A percentile compares a stretch with the other conserved stretches of the same genome.
These are phyloP conservation scores for Passalora sequoiae DNA, from an alignment of 2,329 filamentous ascomycete genomes.

Conservation along the genomic window DNA sequence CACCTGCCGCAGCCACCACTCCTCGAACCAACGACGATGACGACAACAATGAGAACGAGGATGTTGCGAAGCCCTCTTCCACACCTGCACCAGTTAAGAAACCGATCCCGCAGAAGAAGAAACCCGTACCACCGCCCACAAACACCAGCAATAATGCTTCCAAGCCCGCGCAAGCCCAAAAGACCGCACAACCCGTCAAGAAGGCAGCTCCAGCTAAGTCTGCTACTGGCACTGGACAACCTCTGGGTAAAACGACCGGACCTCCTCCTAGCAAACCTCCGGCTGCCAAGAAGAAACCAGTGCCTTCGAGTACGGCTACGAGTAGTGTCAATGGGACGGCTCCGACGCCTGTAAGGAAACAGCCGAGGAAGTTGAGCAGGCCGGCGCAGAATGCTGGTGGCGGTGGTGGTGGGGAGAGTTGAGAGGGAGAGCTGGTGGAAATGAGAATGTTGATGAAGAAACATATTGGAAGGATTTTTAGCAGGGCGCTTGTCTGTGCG, in stretches of 20 bases:
- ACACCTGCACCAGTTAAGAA: neutral
- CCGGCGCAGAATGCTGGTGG: neutral
- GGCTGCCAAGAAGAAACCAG: conserved; percentile 8
- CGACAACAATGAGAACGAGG: neutral
- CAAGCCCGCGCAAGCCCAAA: neutral
- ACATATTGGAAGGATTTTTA: too few species aligned
- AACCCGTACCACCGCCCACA: conserved; percentile 35
- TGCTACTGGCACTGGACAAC: too few species aligned
- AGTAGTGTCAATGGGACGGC: neutral
- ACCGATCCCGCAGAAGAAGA: conserved; percentile 6
- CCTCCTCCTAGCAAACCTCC: conserved; percentile 5
- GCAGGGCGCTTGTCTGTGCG: too few species aligned
- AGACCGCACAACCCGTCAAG: conserved; percentile 5
- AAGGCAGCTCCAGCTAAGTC: conserved; percentile 4
- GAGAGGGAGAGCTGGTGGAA: neutral
- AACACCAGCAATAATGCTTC: too few species aligned
- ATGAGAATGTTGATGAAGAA: too few species aligned
- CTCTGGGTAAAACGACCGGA: conserved; percentile 3
- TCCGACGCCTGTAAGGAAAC: conserved; percentile 1
- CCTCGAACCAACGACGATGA: too few species aligned
- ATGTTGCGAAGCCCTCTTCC: neutral
- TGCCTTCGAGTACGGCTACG: conserved; percentile 1
- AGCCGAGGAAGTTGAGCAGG: conserved; percentile 4
- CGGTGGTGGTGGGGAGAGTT: neutral
- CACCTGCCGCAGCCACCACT: neutral